A percentile compares a stretch with the other conserved stretches of the same genome.
These are phyloP conservation scores for Fusarium napiforme DNA, from an alignment of 2,329 filamentous ascomycete genomes.

Conservation along the genomic window DNA sequence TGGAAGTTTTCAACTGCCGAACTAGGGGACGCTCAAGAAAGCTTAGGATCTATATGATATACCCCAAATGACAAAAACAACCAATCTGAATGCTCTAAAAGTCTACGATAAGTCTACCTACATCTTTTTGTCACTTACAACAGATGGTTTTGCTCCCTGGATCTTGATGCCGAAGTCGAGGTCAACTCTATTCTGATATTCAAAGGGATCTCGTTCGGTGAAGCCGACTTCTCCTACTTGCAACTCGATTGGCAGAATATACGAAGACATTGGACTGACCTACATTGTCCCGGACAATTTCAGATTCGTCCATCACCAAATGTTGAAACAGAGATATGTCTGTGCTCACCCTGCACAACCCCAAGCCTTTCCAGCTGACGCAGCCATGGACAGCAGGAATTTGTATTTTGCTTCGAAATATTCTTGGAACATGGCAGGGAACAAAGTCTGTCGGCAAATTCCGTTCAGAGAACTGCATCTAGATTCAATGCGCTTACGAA, in stretches of 20 bases:
- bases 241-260: neutral
- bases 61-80: neutral
- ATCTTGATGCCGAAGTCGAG: neutral
- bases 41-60: neutral
- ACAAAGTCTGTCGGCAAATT: too few relatives aligned
- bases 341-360: neutral
- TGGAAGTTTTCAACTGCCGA: neutral
- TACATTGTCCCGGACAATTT: neutral
- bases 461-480: too few relatives aligned
- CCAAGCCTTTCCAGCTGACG: neutral
- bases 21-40: neutral
- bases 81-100: fast-evolving
- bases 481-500: too few relatives aligned
- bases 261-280: neutral
- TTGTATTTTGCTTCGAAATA: fast-evolving
- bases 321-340: neutral
- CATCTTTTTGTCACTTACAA: neutral
- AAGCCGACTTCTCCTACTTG: neutral
- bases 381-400: too few relatives aligned
- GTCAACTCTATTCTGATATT: neutral
- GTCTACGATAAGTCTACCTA: fast-evolving
- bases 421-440: neutral
- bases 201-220: neutral
- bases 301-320: neutral
- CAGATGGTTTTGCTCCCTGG: neutral